phyloP scores from a whole-genome alignment of 2,329 filamentous ascomycete species.

The Aureobasidium sp. region DNA sequence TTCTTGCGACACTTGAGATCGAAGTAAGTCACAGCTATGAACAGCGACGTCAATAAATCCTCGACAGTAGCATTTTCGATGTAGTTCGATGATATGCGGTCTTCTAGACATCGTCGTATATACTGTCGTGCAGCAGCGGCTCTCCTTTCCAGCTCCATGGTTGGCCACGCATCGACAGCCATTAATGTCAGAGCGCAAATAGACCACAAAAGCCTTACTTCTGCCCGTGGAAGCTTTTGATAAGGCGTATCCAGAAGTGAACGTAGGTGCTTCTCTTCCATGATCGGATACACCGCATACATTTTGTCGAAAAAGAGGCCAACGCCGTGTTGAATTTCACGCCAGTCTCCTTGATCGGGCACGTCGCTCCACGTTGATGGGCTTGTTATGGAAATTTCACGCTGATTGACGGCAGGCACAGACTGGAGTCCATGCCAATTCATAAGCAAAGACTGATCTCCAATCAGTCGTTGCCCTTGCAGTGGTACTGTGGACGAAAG shows the following conservation, averaged over 20 bases:
- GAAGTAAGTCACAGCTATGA: conserved; percentile 17
- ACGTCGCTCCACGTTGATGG: too few species aligned
- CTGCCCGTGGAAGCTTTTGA: not conserved
- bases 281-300: conserved; percentile 16
- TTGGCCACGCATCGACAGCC: conserved; percentile 16
- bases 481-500: not conserved
- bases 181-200: conserved; percentile 16
- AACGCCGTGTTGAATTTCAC: not conserved
- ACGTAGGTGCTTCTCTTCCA: conserved; percentile 6
- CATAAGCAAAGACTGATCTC: not conserved
- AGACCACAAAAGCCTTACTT: conserved; percentile 15
- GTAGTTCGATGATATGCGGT: conserved; percentile 2
- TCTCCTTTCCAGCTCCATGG: conserved; percentile 15
- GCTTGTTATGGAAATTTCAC: not conserved
- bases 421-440: not conserved
- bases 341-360: not conserved
- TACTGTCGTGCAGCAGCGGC: not conserved
- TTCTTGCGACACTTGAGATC: conserved; percentile 18
- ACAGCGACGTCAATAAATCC: conserved; percentile 16
- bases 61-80: conserved; percentile 12
- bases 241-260: not conserved
- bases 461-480: not conserved
- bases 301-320: conserved; percentile 17
- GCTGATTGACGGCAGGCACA: not conserved
- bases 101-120: conserved; percentile 14